phyloP scores from a whole-genome alignment of 768 basidiomycete genomes.

The Podaxis carcinomalis region DNA sequence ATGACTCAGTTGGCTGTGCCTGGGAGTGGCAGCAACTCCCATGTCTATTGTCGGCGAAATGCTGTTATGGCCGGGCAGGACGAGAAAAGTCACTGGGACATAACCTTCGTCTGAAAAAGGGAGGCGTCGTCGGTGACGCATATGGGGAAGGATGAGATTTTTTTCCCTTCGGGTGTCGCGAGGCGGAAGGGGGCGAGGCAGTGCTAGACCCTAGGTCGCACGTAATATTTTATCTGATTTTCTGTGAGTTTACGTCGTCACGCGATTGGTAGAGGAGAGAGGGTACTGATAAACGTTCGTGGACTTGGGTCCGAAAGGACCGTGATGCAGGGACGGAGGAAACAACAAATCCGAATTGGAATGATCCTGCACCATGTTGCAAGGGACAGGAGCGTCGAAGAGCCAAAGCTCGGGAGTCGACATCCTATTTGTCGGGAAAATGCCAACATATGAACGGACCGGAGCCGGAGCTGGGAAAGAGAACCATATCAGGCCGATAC shows the following conservation, averaged over 20 bases:
- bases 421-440: background rate
- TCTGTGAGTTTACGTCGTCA: background rate
- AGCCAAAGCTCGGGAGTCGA: background rate
- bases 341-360: background rate
- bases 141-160: background rate
- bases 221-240: background rate
- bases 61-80: background rate
- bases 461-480: background rate
- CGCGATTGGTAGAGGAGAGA: background rate
- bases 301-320: background rate
- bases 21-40: background rate
- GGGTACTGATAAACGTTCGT: background rate
- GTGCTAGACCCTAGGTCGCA: background rate
- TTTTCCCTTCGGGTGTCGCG: background rate
- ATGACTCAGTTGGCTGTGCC: background rate
- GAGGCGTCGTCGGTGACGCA: background rate
- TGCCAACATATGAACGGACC: background rate
- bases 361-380: background rate
- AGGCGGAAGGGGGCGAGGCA: background rate
- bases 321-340: background rate
- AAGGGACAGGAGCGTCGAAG: background rate
- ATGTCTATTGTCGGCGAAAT: background rate
- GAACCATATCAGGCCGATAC: slow-evolving; percentile 2
- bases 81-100: background rate
- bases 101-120: background rate